Evolutionary conservation across 371 early-diverging fungal species (phyloP).

Genomic region (Mortierella sp.): DNA sequence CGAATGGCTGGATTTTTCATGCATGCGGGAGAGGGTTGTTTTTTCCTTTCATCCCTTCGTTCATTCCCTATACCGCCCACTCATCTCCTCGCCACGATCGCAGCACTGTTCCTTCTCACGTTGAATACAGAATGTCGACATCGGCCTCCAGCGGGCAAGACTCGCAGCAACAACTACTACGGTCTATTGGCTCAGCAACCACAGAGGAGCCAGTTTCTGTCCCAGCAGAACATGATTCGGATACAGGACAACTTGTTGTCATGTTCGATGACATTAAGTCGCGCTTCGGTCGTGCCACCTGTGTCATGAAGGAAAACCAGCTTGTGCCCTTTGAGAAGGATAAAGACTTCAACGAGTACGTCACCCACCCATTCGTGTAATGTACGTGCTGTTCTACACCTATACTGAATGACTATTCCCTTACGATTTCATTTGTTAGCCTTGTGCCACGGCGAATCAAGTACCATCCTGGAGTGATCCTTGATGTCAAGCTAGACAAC

Average conservation of each 20-base stretch:
- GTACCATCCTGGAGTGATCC: background rate
- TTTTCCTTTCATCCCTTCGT: too few species aligned
- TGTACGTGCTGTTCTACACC: background rate
- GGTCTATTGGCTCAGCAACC: background rate
- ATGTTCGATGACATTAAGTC: background rate
- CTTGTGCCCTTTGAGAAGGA: background rate
- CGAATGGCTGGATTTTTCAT: too few species aligned
- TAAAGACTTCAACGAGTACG: background rate
- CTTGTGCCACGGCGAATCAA: background rate
- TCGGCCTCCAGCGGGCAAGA: too few species aligned
- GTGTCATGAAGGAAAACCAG: background rate
- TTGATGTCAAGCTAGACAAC: background rate
- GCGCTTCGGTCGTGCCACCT: background rate
- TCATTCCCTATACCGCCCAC: too few species aligned
- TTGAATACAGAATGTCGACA: too few species aligned
- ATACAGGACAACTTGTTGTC: background rate
- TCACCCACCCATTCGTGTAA: background rate
- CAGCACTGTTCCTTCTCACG: too few species aligned
- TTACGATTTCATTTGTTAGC: background rate
- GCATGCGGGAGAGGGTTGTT: too few species aligned
- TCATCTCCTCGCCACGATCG: too few species aligned
- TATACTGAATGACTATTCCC: background rate
- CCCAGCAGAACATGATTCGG: background rate
- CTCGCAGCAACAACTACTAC: too few species aligned
- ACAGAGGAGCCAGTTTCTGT: background rate